Evolutionary conservation across 441 rosid genomes (phyloP).

Genomic region (Arabidopsis lyrata): DNA sequence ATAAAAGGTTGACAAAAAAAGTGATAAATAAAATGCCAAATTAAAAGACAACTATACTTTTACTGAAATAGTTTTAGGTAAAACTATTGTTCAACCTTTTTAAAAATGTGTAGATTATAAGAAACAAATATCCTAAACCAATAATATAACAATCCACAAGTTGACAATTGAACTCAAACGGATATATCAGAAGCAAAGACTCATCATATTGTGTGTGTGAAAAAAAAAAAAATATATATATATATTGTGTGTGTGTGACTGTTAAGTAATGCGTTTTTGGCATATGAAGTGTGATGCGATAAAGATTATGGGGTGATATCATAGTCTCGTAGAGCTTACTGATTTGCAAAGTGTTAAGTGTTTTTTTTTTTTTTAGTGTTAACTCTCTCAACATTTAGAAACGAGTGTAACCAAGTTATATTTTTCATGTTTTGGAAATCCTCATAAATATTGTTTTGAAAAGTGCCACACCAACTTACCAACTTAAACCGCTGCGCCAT

Average conservation of each 20-base stretch:
- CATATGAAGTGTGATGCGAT: neutral
- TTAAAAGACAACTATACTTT: neutral
- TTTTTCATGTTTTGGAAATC: conserved; percentile 19
- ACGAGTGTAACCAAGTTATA: conserved; percentile 19
- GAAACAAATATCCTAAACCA: neutral
- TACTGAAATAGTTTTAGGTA: neutral
- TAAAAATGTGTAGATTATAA: neutral
- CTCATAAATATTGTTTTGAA: conserved; percentile 26
- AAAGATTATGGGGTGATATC: neutral
- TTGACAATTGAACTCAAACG: neutral
- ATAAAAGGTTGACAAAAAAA: neutral
- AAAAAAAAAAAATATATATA: too few species aligned
- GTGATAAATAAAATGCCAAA: neutral
- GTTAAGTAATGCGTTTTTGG: conserved; percentile 7
- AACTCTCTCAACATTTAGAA: conserved; percentile 19
- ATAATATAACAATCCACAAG: neutral
- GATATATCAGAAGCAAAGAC: conserved; percentile 3
- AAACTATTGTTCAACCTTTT: neutral
- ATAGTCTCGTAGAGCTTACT: conserved; percentile 3
- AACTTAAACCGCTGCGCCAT: conserved; percentile 29
- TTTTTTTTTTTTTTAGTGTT: too few species aligned
- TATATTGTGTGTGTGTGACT: neutral
- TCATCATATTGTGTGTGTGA: neutral
- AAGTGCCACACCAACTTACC: conserved; percentile 33
- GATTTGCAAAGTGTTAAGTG: conserved; percentile 8